These are phyloP conservation scores for Amanita phalloides DNA, from an alignment of 768 basidiomycete species.

Conservation along the genomic window DNA sequence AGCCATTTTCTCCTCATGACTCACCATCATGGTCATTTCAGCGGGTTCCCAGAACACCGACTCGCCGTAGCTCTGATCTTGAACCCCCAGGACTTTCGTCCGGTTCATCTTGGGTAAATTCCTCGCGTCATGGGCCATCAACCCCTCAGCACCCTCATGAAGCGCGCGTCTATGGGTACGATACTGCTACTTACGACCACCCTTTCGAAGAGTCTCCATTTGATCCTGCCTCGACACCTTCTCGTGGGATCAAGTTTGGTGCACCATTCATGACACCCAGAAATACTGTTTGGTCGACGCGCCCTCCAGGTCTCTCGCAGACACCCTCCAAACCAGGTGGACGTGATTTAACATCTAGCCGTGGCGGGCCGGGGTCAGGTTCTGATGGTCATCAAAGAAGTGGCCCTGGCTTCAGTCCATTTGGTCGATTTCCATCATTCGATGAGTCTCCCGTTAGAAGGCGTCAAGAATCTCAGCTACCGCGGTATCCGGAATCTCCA, in stretches of 20 bases:
- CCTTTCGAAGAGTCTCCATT: conserved; percentile 46
- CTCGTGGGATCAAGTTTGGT: conserved; percentile 61
- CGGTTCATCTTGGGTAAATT: conserved; percentile 34
- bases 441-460: conserved; percentile 50
- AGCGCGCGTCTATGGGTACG: conserved; percentile 25
- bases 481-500: conserved; percentile 23
- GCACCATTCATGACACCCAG: conserved; percentile 56
- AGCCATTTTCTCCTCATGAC: conserved; percentile 35
- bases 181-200: conserved; percentile 20
- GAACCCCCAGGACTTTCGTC: conserved; percentile 18
- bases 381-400: conserved; percentile 18
- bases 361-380: conserved; percentile 17
- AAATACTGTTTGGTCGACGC: conserved; percentile 33
- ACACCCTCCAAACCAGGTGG: conserved; percentile 35
- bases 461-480: conserved; percentile 19
- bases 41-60: conserved; percentile 42
- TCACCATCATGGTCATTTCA: conserved; percentile 47
- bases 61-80: conserved; percentile 24
- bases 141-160: conserved; percentile 39
- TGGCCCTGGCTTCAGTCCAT: conserved; percentile 12
- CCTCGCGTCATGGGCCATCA: conserved; percentile 41
- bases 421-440: conserved; percentile 18
- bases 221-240: conserved; percentile 74
- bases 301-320: conserved; percentile 35
- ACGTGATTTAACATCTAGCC: conserved; percentile 16